These are phyloP conservation scores for Mortierella sp. DNA, from an alignment of 371 early-diverging fungal genomes.

Conservation along the genomic window DNA sequence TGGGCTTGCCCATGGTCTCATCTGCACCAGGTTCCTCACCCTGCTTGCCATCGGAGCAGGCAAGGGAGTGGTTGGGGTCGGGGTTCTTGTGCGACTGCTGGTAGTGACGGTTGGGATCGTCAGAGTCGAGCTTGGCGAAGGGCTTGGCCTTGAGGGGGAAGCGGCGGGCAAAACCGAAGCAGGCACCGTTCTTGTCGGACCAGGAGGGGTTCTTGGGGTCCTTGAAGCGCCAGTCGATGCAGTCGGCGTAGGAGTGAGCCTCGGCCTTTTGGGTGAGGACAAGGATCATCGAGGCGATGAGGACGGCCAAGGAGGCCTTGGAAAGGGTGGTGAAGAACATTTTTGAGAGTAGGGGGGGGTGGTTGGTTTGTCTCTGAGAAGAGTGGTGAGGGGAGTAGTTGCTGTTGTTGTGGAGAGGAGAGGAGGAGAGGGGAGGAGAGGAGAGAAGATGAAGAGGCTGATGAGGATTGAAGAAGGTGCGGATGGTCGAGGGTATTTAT, in stretches of 20 bases:
- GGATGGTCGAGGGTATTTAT: conserved; percentile 14
- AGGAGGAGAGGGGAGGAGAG: not conserved
- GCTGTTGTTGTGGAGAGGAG: not conserved
- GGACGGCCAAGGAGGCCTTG: conserved; percentile 42
- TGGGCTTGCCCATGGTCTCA: conserved; percentile 38
- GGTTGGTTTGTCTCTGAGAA: not conserved
- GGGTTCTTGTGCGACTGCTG: conserved; percentile 46
- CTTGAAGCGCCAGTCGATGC: conserved; percentile 55
- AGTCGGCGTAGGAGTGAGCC: conserved; percentile 49
- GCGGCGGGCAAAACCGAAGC: conserved; percentile 49
- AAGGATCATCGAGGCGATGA: conserved; percentile 42
- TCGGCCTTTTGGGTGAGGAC: conserved; percentile 26
- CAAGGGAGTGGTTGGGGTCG: conserved; percentile 15
- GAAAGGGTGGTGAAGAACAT: conserved; percentile 41
- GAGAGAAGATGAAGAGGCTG: not conserved
- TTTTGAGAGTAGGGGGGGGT: conserved; percentile 4
- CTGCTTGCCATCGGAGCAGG: conserved; percentile 47
- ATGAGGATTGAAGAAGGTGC: not conserved
- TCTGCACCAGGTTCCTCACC: conserved; percentile 50
- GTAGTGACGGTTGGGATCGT: conserved; percentile 57
- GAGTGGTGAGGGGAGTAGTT: conserved; percentile 1
- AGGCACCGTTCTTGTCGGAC: conserved; percentile 46
- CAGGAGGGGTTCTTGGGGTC: conserved; percentile 40
- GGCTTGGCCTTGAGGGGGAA: conserved; percentile 51
- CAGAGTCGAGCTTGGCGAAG: conserved; percentile 52